Conservation (phyloP, 2,329 filamentous ascomycete genomes). For the Fusarium caatingaense region DNA sequence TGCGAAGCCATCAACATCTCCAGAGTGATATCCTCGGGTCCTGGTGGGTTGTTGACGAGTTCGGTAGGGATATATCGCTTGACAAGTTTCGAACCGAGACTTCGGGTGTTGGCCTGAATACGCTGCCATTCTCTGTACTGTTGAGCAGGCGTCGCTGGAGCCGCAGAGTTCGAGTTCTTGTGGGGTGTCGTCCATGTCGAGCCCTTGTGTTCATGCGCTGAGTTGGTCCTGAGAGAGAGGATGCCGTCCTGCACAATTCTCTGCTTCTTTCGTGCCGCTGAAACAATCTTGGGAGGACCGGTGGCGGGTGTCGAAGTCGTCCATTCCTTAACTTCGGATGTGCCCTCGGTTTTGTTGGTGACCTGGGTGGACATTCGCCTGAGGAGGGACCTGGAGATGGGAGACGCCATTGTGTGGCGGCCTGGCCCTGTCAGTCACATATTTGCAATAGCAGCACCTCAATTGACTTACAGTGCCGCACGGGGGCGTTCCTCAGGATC, state of each 20-base stretch:
- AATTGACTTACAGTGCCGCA: constrained; percentile 64
- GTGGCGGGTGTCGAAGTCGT: constrained; percentile 37
- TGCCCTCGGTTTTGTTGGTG: constrained; percentile 29
- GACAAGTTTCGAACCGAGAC: constrained; percentile 61
- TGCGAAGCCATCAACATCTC: constrained; percentile 91
- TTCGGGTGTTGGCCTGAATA: constrained; percentile 57
- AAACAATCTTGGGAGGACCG: constrained; percentile 41
- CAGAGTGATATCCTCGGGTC: constrained; percentile 83
- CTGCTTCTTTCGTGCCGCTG: constrained; percentile 50
- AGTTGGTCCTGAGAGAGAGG: constrained; percentile 51
- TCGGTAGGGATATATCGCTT: constrained; percentile 73
- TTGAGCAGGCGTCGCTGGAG: constrained; percentile 52
- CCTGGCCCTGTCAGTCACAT: constrained; percentile 53
- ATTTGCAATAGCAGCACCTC: not conserved
- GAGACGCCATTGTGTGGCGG: constrained; percentile 63
- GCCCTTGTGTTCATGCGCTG: constrained; percentile 50
- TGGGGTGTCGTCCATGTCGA: constrained; percentile 50
- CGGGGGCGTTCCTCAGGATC: constrained; percentile 66
- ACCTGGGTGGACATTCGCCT: constrained; percentile 50
- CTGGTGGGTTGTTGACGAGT: constrained; percentile 78
- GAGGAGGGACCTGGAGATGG: constrained; percentile 52
- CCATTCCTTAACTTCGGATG: constrained; percentile 36
- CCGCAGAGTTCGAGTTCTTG: constrained; percentile 49
- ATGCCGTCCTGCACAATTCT: constrained; percentile 50
- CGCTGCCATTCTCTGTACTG: constrained; percentile 55